Conservation (phyloP, 2,329 filamentous ascomycete species). For the Boeremia lycopersici region DNA sequence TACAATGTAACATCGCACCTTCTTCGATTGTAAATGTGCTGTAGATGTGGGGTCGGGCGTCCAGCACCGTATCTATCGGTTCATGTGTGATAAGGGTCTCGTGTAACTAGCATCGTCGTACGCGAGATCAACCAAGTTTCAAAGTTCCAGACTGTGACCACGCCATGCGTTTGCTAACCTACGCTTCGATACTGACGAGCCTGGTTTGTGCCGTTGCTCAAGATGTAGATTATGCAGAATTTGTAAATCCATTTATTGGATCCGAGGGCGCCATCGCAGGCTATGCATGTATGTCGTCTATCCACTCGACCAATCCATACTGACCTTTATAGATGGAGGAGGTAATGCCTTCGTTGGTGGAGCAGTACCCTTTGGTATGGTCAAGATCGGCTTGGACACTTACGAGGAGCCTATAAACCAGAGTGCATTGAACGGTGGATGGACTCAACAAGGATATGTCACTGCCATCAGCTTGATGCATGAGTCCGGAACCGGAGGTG, state of each 20-base stretch:
- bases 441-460: constrained; percentile 48
- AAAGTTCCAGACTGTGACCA: not conserved
- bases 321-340: constrained; percentile 41
- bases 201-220: constrained; percentile 15
- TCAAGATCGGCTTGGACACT: constrained; percentile 50
- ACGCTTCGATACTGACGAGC: not conserved
- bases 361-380: constrained; percentile 49
- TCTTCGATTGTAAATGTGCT: not conserved
- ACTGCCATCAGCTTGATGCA: constrained; percentile 50
- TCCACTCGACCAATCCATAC: not conserved
- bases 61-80: not conserved
- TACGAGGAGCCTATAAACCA: constrained; percentile 45
- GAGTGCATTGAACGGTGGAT: constrained; percentile 50
- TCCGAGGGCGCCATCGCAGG: constrained; percentile 54
- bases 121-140: not conserved
- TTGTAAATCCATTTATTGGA: constrained; percentile 56
- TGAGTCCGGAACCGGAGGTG: constrained; percentile 46
- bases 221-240: constrained; percentile 40
- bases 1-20: constrained; percentile 13
- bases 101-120: not conserved
- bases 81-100: not conserved
- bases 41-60: constrained; percentile 3
- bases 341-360: constrained; percentile 50
- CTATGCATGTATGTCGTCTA: constrained; percentile 35
- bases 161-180: not conserved